Base-by-base conservation (phyloP, 176 grass and related monocot species). In the Alopecurus myosuroides region DNA sequence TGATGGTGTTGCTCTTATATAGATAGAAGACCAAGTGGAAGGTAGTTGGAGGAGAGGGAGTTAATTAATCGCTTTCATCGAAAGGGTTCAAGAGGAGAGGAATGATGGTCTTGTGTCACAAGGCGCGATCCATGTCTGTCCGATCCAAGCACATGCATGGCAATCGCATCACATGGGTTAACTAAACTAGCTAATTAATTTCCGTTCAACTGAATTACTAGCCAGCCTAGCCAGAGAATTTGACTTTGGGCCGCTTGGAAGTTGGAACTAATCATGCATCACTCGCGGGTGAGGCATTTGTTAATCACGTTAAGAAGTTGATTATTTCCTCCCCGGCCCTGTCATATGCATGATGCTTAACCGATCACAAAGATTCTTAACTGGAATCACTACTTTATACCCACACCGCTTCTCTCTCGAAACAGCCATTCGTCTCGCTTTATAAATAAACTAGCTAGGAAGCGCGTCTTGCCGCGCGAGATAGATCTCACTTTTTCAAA, bases 91-190 rank as follows among this genome's bases (percentile, higher is more conserved):
- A 8, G 61, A 75, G 23, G 7, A 42, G 10, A 44, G 33, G 56
- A 75, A 75, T 65, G 20, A 80, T 50, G 44, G 46, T 76, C 78
- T 65, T 80, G 66, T 86, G 84, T 71, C 39, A 72, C 65, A 86
- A 23, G 52, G 48, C 48, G 48, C 48, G 13, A 80, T 80, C 67
- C 30, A 14, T 80, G 77, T 80, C 48, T 80, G 77, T 80, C 48
- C 66, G 40, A 73, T 80, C 40, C 9, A 6, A 49, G 53, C 85
- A 86, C 77, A 86, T 80, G 51, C 68, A 86, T 80, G 51, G 40
- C 41, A 12, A 23, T 30, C 55, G 49, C 11, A 25, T 46, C 68
- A 48, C 29, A 55, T 31, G 53, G 22, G 12, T 23, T 71, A 49
- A 49, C 46, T 49, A 49, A 49, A 14, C n/a, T 18, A 60, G 29